Base-by-base conservation (phyloP, 495 filamentous ascomycete genomes). In the Penicilliopsis zonata region DNA sequence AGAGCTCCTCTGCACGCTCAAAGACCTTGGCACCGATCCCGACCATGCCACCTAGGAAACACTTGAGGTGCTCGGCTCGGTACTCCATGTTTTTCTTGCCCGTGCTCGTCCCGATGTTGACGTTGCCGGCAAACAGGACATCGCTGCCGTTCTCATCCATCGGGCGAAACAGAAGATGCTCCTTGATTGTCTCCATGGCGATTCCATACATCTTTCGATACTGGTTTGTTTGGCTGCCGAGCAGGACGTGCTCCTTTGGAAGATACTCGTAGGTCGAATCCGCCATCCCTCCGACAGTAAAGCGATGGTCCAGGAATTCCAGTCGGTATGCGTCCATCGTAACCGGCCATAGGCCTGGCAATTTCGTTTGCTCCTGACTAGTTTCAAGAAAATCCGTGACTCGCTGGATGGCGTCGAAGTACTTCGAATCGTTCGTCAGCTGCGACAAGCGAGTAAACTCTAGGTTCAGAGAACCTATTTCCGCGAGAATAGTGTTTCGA, bases 251-350 rank as follows among this genome's bases (percentile, higher is more conserved):
- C 40, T 69, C 57, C 49, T 98, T 99, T n/a, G 93, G 82, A 27
- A 99, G 74, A 53, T 99, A 99, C 50, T 99, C 90, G 50, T 96
- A 96, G 0, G 82, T 71, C 4, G 85, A 94, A 51, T 99, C 90
- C 28, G 87, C 82, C 63, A 79, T 80, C 31, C 81, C 86, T 17
- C 90, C 90, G 35, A 95, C 75, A 0, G 74, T 80, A 44, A 78
- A 96, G 23, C 63, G 57, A n/a, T 57, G 52, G 18, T 55, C 44
- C 9, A 46, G 50, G 31, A 76, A 73, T 15, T 47, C 46, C 19
- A 62, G 38, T 1, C 44, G 38, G 23, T 61, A 42, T 17, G 82
- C 80, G 52, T 96, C 77, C 12, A 96, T 57, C 34, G 68, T 61
- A 27, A 77, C 65, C 1, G 90, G 90, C 69, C 88, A 99, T 44